Evolutionary conservation across 2,329 filamentous ascomycete species (phyloP).

Genomic region (Botrytis deweyae): DNA sequence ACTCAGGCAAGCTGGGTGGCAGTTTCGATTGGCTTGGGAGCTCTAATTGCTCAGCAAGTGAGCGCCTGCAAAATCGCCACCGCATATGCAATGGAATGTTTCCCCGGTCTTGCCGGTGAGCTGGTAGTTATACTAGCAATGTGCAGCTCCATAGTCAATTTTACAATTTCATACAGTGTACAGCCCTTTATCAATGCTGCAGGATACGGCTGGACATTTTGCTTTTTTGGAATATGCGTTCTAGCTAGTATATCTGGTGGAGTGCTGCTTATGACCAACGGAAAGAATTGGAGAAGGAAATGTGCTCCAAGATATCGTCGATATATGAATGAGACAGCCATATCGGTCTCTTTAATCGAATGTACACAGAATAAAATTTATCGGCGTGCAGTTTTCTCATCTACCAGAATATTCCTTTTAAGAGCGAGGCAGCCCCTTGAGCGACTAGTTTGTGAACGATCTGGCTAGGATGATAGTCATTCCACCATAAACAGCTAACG

Average conservation of each 20-base stretch:
- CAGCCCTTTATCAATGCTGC: neutral
- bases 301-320: neutral
- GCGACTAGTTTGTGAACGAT: neutral
- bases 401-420: neutral
- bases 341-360: neutral
- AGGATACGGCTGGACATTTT: neutral
- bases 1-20: conserved; percentile 38
- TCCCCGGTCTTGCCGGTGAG: conserved; percentile 40
- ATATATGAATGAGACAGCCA: neutral
- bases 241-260: neutral
- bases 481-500: conserved; percentile 8
- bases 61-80: conserved; percentile 43
- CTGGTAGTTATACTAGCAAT: conserved; percentile 41
- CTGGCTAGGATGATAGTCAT: neutral
- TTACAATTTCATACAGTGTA: neutral
- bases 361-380: neutral
- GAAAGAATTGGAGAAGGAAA: neutral
- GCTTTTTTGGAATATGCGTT: neutral
- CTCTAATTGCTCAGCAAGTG: conserved; percentile 45
- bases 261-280: neutral
- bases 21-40: conserved; percentile 41
- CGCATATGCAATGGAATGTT: conserved; percentile 45
- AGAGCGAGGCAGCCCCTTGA: neutral
- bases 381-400: neutral
- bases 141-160: neutral